phyloP scores from a whole-genome alignment of 148 eudicot species.

The Camellia granthamiana region DNA sequence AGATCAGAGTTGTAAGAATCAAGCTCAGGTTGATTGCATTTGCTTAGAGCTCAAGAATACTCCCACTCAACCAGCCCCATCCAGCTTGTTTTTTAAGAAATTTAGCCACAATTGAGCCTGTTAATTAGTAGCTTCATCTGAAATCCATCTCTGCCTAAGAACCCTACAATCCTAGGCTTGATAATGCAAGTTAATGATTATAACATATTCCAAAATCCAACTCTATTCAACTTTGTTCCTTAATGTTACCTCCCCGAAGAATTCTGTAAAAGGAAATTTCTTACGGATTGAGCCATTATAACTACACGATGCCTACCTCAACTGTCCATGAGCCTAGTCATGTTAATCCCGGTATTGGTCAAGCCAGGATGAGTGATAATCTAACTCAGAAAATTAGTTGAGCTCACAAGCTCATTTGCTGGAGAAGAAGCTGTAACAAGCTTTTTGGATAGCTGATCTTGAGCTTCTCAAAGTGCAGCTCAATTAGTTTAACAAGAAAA shows the following conservation, averaged over 20 bases:
- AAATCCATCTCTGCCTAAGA: neutral
- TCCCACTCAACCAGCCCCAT: neutral
- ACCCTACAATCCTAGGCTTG: neutral
- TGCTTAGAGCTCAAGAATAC: neutral
- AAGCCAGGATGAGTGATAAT: constrained; percentile 10
- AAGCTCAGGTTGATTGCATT: neutral
- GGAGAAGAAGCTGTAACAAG: neutral
- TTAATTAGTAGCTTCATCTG: neutral
- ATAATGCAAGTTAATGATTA: neutral
- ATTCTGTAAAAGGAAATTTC: neutral
- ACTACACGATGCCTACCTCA: neutral
- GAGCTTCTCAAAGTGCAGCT: neutral
- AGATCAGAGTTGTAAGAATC: neutral
- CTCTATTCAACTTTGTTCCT: too few species aligned
- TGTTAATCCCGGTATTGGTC: neutral
- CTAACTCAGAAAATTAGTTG: neutral
- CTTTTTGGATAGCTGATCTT: neutral
- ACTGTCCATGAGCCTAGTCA: neutral
- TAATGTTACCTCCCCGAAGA: too few species aligned
- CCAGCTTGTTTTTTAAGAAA: neutral
- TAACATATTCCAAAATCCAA: neutral
- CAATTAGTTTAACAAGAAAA: neutral
- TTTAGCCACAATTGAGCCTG: neutral
- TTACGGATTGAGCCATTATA: neutral
- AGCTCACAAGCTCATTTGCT: neutral